Base-by-base conservation (phyloP, 2,329 filamentous ascomycete species). In the Trichoderma aggressivum region DNA sequence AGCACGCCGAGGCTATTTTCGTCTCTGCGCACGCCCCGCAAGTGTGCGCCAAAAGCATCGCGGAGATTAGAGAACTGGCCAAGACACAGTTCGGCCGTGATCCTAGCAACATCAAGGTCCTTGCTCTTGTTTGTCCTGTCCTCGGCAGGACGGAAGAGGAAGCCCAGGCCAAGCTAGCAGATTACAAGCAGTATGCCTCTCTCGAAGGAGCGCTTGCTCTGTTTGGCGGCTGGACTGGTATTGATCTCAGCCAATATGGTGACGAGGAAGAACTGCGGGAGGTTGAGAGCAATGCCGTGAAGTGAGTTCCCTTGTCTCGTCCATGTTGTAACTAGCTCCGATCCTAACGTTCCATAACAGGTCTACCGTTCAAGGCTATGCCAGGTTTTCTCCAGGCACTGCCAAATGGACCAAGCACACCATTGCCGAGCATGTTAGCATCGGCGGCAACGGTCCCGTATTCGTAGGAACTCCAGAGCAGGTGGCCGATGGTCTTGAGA, bases 201-300 rank as follows among this genome's bases (percentile, higher is more conserved):
- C 79, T 80, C 43, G 91, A 86, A 74, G 91, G 91, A 2, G 91
- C 90, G 0, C 77, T 93, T 70, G 89, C 91, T 1, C 79, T 93
- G 21, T 94, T 93, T 75, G 90, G 90, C 24, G 91, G 91, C 1
- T 94, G 91, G 91, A 93, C 91, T 0, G 91, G 85, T 3, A 85
- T 86, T 28, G 84, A 86, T 67, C 74, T 86, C 16, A 82, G 84
- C 36, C 82, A 86, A 65, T 92, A 91, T 75, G 86, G 83, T 0
- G 90, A 92, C 60, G 89, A 91, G 18, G 85, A 92, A 76, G 90
- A 92, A 76, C 78, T 92, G 72, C 80, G 89, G 55, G 82, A 88
- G 67, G 87, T 91, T 12, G 85, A 90, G 78, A 87, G 86, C 74
- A 89, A 91, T 77, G 89, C 88, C 1, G 88, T 90, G 69, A 79